phyloP scores from a whole-genome alignment of 2,329 filamentous ascomycete genomes.

The Aspergillus sergii region DNA sequence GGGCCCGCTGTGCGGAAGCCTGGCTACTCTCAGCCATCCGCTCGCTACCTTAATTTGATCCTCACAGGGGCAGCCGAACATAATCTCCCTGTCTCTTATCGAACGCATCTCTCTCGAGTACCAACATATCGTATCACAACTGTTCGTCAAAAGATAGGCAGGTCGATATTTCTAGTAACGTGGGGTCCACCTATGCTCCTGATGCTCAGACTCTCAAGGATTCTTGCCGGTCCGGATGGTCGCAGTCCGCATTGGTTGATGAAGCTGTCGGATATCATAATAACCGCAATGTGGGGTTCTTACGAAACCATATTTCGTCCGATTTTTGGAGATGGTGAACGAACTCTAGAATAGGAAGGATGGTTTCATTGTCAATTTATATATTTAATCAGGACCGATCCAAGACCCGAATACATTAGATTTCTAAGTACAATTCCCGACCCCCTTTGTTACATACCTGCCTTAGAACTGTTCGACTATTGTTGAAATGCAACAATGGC shows the following conservation, averaged over 20 bases:
- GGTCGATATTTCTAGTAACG: constrained; percentile 60
- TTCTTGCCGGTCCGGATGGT: constrained; percentile 66
- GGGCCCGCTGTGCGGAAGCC: constrained; percentile 61
- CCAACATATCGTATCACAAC: constrained; percentile 72
- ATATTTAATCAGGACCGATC: neutral
- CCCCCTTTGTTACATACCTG: neutral
- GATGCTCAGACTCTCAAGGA: constrained; percentile 47
- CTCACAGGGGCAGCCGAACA: constrained; percentile 78
- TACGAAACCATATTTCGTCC: constrained; percentile 68
- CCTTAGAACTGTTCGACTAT: neutral
- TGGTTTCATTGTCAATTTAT: neutral
- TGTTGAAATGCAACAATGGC: neutral
- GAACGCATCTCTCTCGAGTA: constrained; percentile 69
- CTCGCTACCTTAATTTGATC: constrained; percentile 81
- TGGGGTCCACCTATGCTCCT: constrained; percentile 64
- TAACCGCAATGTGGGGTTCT: constrained; percentile 61
- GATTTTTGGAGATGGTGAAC: constrained; percentile 85
- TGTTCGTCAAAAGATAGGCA: constrained; percentile 66
- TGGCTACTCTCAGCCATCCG: constrained; percentile 78
- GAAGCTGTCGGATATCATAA: constrained; percentile 53
- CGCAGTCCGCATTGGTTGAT: constrained; percentile 69
- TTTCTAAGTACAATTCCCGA: neutral
- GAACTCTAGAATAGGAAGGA: constrained; percentile 45
- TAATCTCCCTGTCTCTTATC: constrained; percentile 76
- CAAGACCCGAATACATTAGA: neutral